Percentiles rank a stretch among this genome's conserved stretches.
phyloP scores from a whole-genome alignment of 2,329 filamentous ascomycete genomes.

The Fusarium tanahbumbuense region DNA sequence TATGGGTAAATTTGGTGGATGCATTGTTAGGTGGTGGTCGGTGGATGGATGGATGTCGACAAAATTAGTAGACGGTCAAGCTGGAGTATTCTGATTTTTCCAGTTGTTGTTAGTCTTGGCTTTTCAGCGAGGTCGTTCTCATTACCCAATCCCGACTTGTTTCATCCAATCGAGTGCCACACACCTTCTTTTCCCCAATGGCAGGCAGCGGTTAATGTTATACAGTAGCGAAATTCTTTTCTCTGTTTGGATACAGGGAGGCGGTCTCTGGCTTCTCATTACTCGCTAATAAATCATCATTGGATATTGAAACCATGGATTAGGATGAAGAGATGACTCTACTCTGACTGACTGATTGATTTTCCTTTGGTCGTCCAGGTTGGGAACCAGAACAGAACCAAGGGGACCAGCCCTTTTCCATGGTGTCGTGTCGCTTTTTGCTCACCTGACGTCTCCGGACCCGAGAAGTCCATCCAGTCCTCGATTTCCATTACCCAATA shows the following conservation, averaged over 20 bases:
- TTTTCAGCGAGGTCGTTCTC: slow-evolving; percentile 48
- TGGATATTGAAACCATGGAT: slow-evolving; percentile 16
- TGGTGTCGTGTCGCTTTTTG: slow-evolving; percentile 40
- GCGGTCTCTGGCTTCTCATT: slow-evolving; percentile 29
- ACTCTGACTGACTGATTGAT: neutral
- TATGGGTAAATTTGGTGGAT: slow-evolving; percentile 27
- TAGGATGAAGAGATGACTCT: slow-evolving; percentile 3
- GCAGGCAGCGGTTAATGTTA: slow-evolving; percentile 27
- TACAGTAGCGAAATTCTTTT: slow-evolving; percentile 26
- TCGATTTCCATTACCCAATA: slow-evolving; percentile 64
- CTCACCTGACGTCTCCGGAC: slow-evolving; percentile 45
- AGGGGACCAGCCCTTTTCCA: slow-evolving; percentile 34
- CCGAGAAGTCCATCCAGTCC: slow-evolving; percentile 54
- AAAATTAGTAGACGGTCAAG: slow-evolving; percentile 31
- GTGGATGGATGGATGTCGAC: slow-evolving; percentile 15
- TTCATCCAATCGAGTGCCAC: slow-evolving; percentile 48
- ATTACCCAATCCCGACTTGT: slow-evolving; percentile 52
- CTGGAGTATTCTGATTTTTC: slow-evolving; percentile 20
- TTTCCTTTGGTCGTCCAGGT: slow-evolving; percentile 1
- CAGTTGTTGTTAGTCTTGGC: slow-evolving; percentile 37
- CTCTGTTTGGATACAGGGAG: slow-evolving; percentile 30
- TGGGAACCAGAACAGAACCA: neutral
- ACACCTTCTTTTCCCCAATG: slow-evolving; percentile 34
- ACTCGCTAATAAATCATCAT: slow-evolving; percentile 35
- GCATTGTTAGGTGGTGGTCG: slow-evolving; percentile 10